Percentiles rank a stretch among this genome's conserved stretches.
These are phyloP conservation scores for Cylindrodendrum hubeiense DNA, from an alignment of 2,329 filamentous ascomycete species.

Conservation along the genomic window DNA sequence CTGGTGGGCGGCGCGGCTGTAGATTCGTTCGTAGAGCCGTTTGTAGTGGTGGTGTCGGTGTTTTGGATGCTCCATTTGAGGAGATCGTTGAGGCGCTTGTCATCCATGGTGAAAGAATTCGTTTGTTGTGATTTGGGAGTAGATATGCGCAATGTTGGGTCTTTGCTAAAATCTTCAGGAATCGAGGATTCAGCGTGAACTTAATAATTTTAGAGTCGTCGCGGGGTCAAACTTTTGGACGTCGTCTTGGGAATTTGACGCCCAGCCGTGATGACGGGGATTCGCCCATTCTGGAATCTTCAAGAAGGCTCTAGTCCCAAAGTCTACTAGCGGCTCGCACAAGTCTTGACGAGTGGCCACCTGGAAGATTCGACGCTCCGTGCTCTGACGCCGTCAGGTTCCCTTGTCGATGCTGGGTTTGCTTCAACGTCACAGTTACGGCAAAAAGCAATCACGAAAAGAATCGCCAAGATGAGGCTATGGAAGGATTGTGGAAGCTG, in stretches of 20 bases:
- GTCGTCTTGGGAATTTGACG: conserved; percentile 27
- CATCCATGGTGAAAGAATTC: conserved; percentile 52
- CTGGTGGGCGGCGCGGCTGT: conserved; percentile 50
- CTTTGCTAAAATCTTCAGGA: background rate
- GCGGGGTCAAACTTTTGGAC: conserved; percentile 17
- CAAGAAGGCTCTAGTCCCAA: conserved; percentile 50
- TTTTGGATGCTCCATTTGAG: conserved; percentile 80
- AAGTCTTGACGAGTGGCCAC: background rate
- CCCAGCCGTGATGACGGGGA: conserved; percentile 36
- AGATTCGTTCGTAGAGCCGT: too few relatives aligned
- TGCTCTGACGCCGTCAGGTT: conserved; percentile 10
- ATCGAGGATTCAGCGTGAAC: background rate
- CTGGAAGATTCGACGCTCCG: conserved; percentile 37
- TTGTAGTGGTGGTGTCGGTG: conserved; percentile 49
- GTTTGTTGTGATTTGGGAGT: background rate
- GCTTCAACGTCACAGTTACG: background rate
- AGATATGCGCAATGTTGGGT: conserved; percentile 7
- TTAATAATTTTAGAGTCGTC: conserved; percentile 4
- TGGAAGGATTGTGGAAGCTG: background rate
- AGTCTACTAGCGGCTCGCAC: conserved; percentile 40
- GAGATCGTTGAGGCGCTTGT: conserved; percentile 77
- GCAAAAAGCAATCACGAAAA: background rate
- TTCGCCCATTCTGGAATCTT: conserved; percentile 57
- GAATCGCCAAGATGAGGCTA: background rate
- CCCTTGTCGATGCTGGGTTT: background rate